These are phyloP conservation scores for Phaeomoniella chlamydospora DNA, from an alignment of 2,329 filamentous ascomycete species.

Conservation along the genomic window DNA sequence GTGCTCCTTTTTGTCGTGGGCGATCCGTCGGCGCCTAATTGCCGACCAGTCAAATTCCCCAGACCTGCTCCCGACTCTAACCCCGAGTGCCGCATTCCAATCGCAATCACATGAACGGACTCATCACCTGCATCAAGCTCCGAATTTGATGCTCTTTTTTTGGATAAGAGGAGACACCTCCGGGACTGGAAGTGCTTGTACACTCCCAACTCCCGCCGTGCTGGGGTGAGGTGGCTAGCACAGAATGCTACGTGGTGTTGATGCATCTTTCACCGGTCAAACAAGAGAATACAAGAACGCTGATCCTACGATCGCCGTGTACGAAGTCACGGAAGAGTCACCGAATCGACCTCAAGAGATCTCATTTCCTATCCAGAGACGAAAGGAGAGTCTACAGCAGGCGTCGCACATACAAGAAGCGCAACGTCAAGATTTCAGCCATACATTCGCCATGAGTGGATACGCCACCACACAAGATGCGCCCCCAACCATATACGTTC, in stretches of 20 bases:
- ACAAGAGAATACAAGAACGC: too few relatives aligned
- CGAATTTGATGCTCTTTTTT: not conserved
- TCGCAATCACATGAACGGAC: not conserved
- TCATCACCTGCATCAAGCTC: not conserved
- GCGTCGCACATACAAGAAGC: too few relatives aligned
- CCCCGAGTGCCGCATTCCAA: not conserved
- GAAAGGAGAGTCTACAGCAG: too few relatives aligned
- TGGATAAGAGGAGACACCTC: not conserved
- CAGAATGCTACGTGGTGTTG: too few relatives aligned
- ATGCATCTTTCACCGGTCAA: too few relatives aligned
- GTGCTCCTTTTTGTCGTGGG: too few relatives aligned
- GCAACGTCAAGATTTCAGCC: slow-evolving; percentile 1
- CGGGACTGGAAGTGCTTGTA: not conserved
- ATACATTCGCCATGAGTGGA: slow-evolving; percentile 29
- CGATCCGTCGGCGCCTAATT: not conserved
- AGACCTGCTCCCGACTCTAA: not conserved
- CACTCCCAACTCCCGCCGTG: not conserved
- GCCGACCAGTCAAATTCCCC: not conserved
- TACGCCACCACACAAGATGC: slow-evolving; percentile 32
- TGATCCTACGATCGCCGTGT: too few relatives aligned
- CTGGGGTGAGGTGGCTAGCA: not conserved
- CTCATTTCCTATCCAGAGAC: too few relatives aligned
- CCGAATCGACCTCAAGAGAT: too few relatives aligned
- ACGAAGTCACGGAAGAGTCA: too few relatives aligned
- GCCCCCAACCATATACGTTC: slow-evolving; percentile 60